phyloP scores from a whole-genome alignment of 2,329 filamentous ascomycete genomes.

The Sporothrix curviconia region DNA sequence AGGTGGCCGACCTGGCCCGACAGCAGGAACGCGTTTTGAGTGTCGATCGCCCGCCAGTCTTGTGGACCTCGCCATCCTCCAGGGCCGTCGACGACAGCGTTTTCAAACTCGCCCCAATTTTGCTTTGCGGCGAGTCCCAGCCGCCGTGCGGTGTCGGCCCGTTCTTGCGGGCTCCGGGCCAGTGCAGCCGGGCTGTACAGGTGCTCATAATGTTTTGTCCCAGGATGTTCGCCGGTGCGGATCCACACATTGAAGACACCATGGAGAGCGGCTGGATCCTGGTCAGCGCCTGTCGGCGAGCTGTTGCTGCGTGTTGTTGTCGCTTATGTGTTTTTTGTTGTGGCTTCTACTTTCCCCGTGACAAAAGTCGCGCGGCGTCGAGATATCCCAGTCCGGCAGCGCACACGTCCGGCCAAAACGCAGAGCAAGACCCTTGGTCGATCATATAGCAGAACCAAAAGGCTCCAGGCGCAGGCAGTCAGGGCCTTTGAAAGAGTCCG shows the following conservation, averaged over 20 bases:
- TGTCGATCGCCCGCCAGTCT: slow-evolving; percentile 19
- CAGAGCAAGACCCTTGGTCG: slow-evolving; percentile 52
- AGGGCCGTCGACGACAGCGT: background rate
- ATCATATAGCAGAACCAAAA: slow-evolving; percentile 30
- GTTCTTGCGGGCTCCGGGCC: slow-evolving; percentile 32
- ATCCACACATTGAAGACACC: slow-evolving; percentile 45
- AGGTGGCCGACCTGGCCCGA: slow-evolving; percentile 43
- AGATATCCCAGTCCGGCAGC: slow-evolving; percentile 53
- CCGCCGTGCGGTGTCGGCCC: slow-evolving; percentile 25
- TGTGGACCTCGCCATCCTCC: background rate
- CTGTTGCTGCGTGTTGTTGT: too few relatives aligned
- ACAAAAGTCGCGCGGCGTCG: slow-evolving; percentile 32
- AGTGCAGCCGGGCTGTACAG: slow-evolving; percentile 48
- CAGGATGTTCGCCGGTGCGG: slow-evolving; percentile 47
- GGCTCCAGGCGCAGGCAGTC: slow-evolving; percentile 19
- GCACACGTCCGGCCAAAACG: slow-evolving; percentile 51
- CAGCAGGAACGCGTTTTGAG: slow-evolving; percentile 32
- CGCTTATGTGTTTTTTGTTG: background rate
- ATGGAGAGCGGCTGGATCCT: background rate
- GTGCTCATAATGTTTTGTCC: slow-evolving; percentile 51
- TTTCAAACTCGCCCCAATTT: background rate
- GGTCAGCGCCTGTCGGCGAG: slow-evolving; percentile 31
- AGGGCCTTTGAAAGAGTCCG: slow-evolving; percentile 12
- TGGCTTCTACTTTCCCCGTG: slow-evolving; percentile 24
- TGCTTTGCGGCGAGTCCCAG: background rate